Conservation (phyloP, 148 eudicot genomes). For the Heliamphora exappendiculata region DNA sequence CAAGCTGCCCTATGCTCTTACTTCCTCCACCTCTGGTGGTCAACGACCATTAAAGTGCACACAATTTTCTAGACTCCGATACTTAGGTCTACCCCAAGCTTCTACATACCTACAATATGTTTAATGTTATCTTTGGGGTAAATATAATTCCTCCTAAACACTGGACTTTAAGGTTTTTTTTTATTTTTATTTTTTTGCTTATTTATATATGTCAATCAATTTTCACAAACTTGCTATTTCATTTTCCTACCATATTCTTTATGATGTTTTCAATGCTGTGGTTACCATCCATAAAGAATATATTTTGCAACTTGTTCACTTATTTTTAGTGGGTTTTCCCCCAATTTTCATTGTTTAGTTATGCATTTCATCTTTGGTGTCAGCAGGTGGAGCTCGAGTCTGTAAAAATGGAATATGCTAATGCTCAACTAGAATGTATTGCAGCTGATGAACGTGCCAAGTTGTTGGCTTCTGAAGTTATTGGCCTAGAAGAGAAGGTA, state of each 20-base stretch:
- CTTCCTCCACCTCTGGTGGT: too few species aligned
- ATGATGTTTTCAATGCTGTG: not conserved
- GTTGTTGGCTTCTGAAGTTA: constrained; percentile 95
- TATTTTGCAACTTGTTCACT: not conserved
- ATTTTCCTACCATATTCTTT: not conserved
- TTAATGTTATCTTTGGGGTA: not conserved
- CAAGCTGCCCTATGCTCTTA: too few species aligned
- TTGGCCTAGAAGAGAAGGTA: constrained; percentile 98
- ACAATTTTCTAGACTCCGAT: too few species aligned
- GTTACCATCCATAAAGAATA: not conserved
- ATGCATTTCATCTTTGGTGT: constrained; percentile 22
- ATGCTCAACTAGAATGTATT: constrained; percentile 86
- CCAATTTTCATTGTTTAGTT: not conserved
- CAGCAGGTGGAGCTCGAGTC: constrained; percentile 88
- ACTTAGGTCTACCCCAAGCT: too few species aligned
- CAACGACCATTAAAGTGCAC: too few species aligned
- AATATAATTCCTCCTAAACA: constrained; percentile 19
- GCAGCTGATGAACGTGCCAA: constrained; percentile 99
- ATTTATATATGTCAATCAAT: not conserved
- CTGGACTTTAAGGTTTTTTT: not conserved
- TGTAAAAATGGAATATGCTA: constrained; percentile 61
- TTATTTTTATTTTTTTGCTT: not conserved
- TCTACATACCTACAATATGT: too few species aligned
- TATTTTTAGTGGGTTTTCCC: not conserved
- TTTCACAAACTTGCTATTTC: not conserved